phyloP scores from a whole-genome alignment of 176 grass and related monocot species.

The Tillandsia leiboldiana region DNA sequence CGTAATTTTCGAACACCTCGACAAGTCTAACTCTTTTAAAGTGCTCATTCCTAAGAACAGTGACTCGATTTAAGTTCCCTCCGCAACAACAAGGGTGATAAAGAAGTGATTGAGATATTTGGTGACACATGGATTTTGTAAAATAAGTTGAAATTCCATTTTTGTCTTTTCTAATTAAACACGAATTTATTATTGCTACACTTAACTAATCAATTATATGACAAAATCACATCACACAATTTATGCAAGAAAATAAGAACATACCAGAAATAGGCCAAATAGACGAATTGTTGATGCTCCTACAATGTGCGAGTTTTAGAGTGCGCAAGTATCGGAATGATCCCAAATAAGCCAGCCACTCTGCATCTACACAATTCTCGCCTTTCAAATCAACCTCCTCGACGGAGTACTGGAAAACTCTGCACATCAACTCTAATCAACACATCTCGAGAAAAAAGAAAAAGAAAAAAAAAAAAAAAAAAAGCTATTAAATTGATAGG shows the following conservation, averaged over 20 bases:
- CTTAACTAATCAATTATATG: too few relatives aligned
- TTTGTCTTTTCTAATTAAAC: too few relatives aligned
- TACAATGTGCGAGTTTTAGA: constrained; percentile 69
- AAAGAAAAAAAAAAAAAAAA: neutral
- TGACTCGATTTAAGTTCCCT: neutral
- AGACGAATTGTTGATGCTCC: constrained; percentile 42
- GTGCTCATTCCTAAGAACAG: constrained; percentile 47
- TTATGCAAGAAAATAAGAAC: neutral
- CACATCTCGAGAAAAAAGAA: neutral
- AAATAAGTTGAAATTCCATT: too few relatives aligned
- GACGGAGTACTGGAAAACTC: constrained; percentile 55
- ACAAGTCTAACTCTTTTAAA: constrained; percentile 74
- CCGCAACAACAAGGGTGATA: neutral
- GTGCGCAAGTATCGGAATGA: constrained; percentile 38
- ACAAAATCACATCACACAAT: neutral
- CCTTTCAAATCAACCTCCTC: constrained; percentile 63
- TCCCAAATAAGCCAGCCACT: constrained; percentile 84
- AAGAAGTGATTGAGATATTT: too few relatives aligned
- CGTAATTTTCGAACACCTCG: constrained; percentile 65
- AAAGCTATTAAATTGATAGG: neutral
- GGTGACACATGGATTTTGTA: too few relatives aligned
- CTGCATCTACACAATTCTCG: constrained; percentile 32
- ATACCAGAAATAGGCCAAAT: constrained; percentile 65
- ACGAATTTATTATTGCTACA: too few relatives aligned
- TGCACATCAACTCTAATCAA: constrained; percentile 15